Evolutionary conservation across 805 yeast species (phyloP), one percentile per base, ranked within the genome.

Genomic region (Yarrowia alimentaria): DNA sequence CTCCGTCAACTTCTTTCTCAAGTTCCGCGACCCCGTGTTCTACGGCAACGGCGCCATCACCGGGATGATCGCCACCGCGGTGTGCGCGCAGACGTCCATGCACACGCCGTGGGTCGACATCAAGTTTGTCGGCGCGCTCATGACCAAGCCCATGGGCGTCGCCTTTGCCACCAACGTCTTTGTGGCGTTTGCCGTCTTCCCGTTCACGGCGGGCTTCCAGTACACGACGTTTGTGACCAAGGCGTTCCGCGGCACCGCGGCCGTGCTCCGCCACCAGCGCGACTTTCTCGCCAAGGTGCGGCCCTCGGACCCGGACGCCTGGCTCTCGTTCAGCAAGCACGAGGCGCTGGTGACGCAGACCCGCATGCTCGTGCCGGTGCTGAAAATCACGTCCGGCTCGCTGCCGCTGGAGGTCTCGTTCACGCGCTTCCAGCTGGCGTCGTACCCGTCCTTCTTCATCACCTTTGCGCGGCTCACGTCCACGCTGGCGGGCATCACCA

Each of bases 101-200:
- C 51, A 47, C 3, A 35, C 47, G 28, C 64, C 65, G 0, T 53
- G 55, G n/a, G 59, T 60, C 49, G 40, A 34, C 33, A 61, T 62
- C 3, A 50, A 22, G 60, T 58, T 6, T 31, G 56, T 7, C 5
- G 47, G 33, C 11, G 49, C 57, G 14, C 32, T 56, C 2, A 42
- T 57, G 6, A 37, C 43, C 9, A 57, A 60, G 30, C 65, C 67
- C 1, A 52, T 58, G 53, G 60, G 61, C 2, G 30, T 65, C 30
- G 59, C 59, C 1, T 53, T 60, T 13, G 59, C 62, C 0, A 33
- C 60, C 5, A 50, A 57, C 9, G 29, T 61, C 18, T 53, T 56
- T 2, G 56, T 56, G 2, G 54, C 63, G 1, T 6, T 53, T 14
- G 13, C 65, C 7, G 50, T 64, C 2, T 58, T 60, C 34, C 68